Percentiles rank a stretch among this genome's conserved stretches.
phyloP scores from a whole-genome alignment of 2,329 filamentous ascomycete genomes.

The Penicillium expansum region DNA sequence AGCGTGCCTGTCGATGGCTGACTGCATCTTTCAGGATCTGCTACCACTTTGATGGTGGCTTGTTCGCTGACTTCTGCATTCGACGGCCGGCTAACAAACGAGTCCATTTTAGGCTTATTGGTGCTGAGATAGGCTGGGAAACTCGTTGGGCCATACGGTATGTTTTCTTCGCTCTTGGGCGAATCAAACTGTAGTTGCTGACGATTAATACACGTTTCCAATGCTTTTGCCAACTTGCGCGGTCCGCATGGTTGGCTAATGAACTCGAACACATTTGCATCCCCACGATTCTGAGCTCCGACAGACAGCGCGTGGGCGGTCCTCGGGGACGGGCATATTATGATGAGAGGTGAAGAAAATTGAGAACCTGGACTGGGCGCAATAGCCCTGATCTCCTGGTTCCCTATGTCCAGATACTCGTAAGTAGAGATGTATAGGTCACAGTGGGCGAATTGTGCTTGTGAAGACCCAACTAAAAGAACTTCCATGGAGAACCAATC shows the following conservation, averaged over 20 bases:
- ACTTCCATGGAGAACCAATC: constrained; percentile 20
- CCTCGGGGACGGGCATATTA: constrained; percentile 25
- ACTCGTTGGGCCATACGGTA: background rate
- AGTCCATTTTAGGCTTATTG: background rate
- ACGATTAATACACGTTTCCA: constrained; percentile 18
- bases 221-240: constrained; percentile 30
- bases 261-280: constrained; percentile 27
- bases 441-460: constrained; percentile 7
- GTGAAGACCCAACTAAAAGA: background rate
- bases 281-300: background rate
- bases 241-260: constrained; percentile 35
- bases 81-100: background rate
- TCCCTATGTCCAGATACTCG: constrained; percentile 16
- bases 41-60: background rate
- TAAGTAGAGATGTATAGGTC: constrained; percentile 25
- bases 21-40: background rate
- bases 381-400: constrained; percentile 2
- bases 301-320: constrained; percentile 19
- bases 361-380: background rate
- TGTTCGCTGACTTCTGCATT: background rate
- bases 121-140: background rate
- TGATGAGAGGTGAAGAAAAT: constrained; percentile 22
- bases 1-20: no score
- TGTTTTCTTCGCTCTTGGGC: no score
- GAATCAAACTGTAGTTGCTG: background rate